Base-by-base conservation (phyloP, 306 rosid genomes). In the Gynostemma pentaphyllum region DNA sequence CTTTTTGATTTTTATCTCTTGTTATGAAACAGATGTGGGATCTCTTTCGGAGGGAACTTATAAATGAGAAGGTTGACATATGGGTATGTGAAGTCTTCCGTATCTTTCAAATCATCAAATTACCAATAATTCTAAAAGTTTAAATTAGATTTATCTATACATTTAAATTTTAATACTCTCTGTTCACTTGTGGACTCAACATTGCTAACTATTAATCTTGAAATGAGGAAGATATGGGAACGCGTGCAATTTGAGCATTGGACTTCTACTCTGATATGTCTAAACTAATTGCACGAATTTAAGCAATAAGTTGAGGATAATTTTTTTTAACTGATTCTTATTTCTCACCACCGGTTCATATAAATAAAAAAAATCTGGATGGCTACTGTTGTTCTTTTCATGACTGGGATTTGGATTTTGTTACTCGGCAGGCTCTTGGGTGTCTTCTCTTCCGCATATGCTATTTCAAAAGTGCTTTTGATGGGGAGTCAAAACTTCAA, bases 401-500 rank as follows among this genome's bases (percentile, higher is more conserved):
- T 37, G 5, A 66, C 64, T 61, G 42, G 60, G 41, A 41, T 52
- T 67, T 79, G 69, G 74, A 64, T 16, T 57, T 53, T 62, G 41
- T 73, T 71, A 41, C 72, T 63, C 59, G 72, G 44, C 77, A 92
- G 99, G 99, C 96, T 44, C 95, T 92, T 45, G 99, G 99, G n/a
- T 92, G 99, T 77, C 99, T 92, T 70, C 94, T 92, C 68, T 92
- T 84, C 72, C 96, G 96, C 65, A 88, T 88, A 71, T 74, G 99
- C 85, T 92, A 86, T 80, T 92, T 92, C 84, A 92, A 86, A 84
- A 88, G 84, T 70, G 95, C 99, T 29, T 92, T 92, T 54, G 96
- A 92, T 78, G 96, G 99, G 73, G 99, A 92, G 62, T 92, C 98
- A 55, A 92, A 92, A 82, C 92, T 92, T 62, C 98, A 92, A 76